Conservation (phyloP, 177 flowering plant species). For the Telopea speciosissima region DNA sequence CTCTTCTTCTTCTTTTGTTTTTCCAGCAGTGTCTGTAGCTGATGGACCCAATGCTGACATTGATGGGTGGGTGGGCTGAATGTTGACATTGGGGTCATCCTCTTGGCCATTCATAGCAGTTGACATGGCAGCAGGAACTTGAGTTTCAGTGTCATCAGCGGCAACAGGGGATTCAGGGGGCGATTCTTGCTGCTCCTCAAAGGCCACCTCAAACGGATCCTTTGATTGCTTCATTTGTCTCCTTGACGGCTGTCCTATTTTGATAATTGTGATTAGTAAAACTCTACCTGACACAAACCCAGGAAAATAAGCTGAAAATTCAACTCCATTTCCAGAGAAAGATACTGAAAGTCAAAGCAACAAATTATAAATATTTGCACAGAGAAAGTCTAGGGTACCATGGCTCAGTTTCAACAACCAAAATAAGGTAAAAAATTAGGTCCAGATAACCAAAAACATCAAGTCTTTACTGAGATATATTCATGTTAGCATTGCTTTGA, state of each 20-base stretch:
- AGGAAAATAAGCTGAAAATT: no score
- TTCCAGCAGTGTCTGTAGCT: constrained; percentile 21
- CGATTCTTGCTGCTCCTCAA: constrained; percentile 16
- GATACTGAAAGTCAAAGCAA: no score
- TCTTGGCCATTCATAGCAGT: constrained; percentile 8
- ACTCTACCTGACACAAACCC: no score
- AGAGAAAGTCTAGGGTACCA: no score
- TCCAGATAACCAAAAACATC: no score
- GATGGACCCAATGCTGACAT: constrained; percentile 13
- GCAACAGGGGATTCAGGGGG: constrained; percentile 68
- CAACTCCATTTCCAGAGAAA: no score
- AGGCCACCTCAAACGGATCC: constrained; percentile 88
- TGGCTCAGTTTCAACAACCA: no score
- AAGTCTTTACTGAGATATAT: no score
- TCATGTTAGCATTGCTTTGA: no score
- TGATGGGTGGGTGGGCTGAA: constrained; percentile 10
- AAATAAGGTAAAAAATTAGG: no score
- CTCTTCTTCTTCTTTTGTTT: constrained; percentile 73
- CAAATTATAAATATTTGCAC: no score
- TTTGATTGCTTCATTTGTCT: constrained; percentile 27
- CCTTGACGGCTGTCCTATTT: neutral
- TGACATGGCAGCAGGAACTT: constrained; percentile 9
- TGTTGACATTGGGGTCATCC: constrained; percentile 2
- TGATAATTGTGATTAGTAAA: no score
- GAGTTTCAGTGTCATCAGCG: constrained; percentile 28